These are phyloP conservation scores for Amorphotheca resinae DNA, from an alignment of 495 filamentous ascomycete genomes.

Conservation along the genomic window DNA sequence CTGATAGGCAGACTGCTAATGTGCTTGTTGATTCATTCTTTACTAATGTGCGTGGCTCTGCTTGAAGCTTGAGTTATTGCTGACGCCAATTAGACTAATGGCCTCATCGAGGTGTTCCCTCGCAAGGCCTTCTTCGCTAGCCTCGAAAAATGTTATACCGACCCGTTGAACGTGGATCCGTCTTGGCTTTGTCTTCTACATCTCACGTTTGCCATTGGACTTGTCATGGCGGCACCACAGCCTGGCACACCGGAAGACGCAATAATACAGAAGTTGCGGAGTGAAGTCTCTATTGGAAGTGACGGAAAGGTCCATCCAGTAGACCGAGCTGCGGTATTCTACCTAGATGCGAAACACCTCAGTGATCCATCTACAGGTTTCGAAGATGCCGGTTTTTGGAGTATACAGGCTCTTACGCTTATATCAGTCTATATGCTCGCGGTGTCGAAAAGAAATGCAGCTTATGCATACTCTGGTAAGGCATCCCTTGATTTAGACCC, in stretches of 20 bases:
- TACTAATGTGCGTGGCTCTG: conserved; percentile 33
- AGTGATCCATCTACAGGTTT: conserved; percentile 42
- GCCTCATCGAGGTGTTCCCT: conserved; percentile 41
- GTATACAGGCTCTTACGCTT: conserved; percentile 45
- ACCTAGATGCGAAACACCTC: conserved; percentile 41
- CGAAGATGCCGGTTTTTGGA: conserved; percentile 52
- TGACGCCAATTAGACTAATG: conserved; percentile 34
- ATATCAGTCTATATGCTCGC: conserved; percentile 49
- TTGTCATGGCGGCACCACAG: conserved; percentile 41
- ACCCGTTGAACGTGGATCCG: conserved; percentile 36
- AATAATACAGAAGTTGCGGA: conserved; percentile 38
- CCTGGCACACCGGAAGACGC: conserved; percentile 33
- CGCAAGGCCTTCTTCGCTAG: conserved; percentile 32
- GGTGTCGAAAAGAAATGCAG: conserved; percentile 43
- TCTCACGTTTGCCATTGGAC: conserved; percentile 46
- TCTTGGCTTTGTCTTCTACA: conserved; percentile 32
- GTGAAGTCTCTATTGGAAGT: conserved; percentile 7
- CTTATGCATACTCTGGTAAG: conserved; percentile 46
- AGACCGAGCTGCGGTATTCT: conserved; percentile 42
- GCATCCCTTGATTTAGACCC: neutral
- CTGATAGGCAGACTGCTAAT: conserved; percentile 39
- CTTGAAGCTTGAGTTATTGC: neutral
- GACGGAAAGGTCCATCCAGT: neutral
- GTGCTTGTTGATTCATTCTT: conserved; percentile 48
- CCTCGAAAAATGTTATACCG: conserved; percentile 38